Percentiles rank a stretch among this genome's conserved stretches.
These are phyloP conservation scores for Buxus sempervirens DNA, from an alignment of 164 flowering plant species.

Conservation along the genomic window DNA sequence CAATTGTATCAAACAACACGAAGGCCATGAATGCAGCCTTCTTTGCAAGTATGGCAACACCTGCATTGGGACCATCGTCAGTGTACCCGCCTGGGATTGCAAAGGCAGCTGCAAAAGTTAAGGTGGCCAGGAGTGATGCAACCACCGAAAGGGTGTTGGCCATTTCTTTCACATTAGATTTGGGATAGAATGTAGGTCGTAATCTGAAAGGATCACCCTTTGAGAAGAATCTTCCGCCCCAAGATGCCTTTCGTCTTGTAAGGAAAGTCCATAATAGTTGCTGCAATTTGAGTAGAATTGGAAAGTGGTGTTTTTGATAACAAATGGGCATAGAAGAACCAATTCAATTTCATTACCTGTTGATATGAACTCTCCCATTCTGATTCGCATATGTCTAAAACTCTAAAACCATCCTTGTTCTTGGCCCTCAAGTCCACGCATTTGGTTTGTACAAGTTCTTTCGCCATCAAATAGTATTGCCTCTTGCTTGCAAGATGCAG, in stretches of 20 bases:
- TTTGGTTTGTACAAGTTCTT: not conserved
- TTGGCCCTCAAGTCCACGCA: not conserved
- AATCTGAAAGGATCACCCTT: not conserved
- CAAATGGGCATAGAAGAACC: not conserved
- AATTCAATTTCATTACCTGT: not conserved
- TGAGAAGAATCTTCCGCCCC: not conserved
- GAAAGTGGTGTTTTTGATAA: too few relatives aligned
- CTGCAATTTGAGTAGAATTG: not conserved
- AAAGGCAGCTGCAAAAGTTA: constrained; percentile 7
- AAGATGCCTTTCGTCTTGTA: not conserved
- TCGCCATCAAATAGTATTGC: not conserved
- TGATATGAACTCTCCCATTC: not conserved
- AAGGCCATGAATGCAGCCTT: not conserved
- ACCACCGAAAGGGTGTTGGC: constrained; percentile 5
- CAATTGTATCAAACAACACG: constrained; percentile 3
- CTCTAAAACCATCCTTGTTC: not conserved
- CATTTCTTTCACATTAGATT: not conserved
- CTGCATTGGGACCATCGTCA: not conserved
- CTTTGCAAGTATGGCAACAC: not conserved
- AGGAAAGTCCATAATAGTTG: not conserved
- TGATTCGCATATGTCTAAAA: not conserved
- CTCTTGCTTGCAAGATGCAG: not conserved
- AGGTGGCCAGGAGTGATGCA: constrained; percentile 2
- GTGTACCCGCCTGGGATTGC: constrained; percentile 7
- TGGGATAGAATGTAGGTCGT: not conserved